A percentile compares a stretch with the other conserved stretches of the same genome.
These are phyloP conservation scores for Cryptomeria japonica DNA, from an alignment of 75 land plant species.

Conservation along the genomic window DNA sequence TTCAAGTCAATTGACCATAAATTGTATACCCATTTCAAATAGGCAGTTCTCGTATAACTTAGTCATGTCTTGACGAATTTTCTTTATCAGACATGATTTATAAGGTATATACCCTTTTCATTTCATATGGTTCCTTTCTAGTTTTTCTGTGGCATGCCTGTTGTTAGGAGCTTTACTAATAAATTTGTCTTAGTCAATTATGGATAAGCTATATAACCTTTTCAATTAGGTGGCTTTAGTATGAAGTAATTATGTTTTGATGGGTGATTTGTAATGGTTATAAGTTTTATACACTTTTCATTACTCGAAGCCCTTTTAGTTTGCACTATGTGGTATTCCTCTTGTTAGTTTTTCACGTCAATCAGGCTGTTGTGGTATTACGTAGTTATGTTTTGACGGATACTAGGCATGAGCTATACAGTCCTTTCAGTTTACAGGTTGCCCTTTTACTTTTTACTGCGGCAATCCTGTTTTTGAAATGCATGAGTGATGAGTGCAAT, in stretches of 20 bases:
- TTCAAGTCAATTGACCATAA: background rate
- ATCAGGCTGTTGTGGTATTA: background rate
- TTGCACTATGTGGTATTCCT: background rate
- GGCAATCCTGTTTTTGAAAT: background rate
- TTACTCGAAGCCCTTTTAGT: background rate
- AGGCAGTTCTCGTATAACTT: background rate
- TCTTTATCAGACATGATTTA: background rate
- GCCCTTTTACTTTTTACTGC: background rate
- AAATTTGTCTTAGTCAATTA: background rate
- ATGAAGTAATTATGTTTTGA: no score
- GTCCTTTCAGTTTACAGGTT: background rate
- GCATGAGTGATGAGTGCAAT: background rate
- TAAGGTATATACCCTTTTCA: background rate
- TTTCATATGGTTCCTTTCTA: background rate
- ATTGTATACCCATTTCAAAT: background rate
- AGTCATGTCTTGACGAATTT: background rate
- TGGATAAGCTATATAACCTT: background rate
- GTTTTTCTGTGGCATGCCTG: background rate
- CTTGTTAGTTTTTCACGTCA: background rate
- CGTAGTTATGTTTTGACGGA: background rate
- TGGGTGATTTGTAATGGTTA: background rate
- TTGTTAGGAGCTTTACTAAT: background rate
- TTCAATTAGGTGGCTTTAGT: background rate
- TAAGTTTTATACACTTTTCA: background rate
- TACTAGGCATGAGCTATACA: background rate